Evolutionary conservation across 768 basidiomycete genomes (phyloP), one percentile per base, ranked within the genome.

Genomic region (Tricholoma matsutake): DNA sequence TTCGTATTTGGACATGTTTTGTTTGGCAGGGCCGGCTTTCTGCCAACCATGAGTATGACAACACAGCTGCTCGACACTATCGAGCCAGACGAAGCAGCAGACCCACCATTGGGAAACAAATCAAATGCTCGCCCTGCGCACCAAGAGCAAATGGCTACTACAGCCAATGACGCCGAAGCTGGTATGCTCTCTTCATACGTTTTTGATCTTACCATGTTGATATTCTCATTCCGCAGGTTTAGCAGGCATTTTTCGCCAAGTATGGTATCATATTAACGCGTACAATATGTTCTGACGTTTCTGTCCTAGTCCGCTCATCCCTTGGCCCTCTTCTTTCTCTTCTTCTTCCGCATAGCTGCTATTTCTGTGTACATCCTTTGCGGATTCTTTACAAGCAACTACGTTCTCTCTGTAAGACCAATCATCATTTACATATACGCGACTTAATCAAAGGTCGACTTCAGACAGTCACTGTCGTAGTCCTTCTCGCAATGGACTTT

Each of bases 401-500:
- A 95, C 74, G 96, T 99, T 20, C 82, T 98, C 63, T 94, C 94
- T 51, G 95, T 96, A 61, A 67, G 92, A 67, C 29, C 75, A 32
- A 25, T 7, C 16, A 4, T 31, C 7, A 32, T 18, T 16, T 5
- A 18, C 22, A 47, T 47, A 6, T 6, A 57, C 43, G 22, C 16
- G 20, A 52, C 45, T 56, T 29, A 13, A 18, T 25, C 29, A 6
- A 14, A 31, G n/a, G 11, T 25, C 31, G 11, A 6, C 59, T 22
- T 34, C n/a, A 82, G 81, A 96, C 95, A 25, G 96, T 99, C 3
- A 74, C 85, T 8, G 96, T 98, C 0, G 97, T 98, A 20, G 88
- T 98, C 1, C 79, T 99, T 14, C 84, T 99, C 25, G 91, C 96
- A 0, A 90, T 96, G 85, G 97, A 99, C 76, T 99, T 99, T 73